phyloP scores from a whole-genome alignment of 2,329 filamentous ascomycete genomes.

The Aspergillus fijiensis region DNA sequence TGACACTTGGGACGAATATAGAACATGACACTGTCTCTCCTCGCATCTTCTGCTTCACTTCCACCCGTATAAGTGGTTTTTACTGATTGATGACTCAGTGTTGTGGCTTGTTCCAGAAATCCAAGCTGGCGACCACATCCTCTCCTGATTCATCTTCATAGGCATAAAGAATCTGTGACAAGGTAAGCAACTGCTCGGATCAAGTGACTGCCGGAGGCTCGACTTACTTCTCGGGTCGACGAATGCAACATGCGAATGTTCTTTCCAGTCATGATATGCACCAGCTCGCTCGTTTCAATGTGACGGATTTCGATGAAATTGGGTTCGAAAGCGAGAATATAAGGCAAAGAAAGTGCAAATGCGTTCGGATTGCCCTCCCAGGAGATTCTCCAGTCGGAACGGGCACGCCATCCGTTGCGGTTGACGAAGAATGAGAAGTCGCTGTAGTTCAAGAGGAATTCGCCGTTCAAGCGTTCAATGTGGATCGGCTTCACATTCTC shows the following conservation, averaged over 20 bases:
- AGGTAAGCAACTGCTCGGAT: conserved; percentile 24
- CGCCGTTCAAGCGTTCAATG: conserved; percentile 93
- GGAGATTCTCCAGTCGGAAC: conserved; percentile 94
- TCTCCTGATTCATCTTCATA: conserved; percentile 95
- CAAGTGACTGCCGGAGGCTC: conserved; percentile 10
- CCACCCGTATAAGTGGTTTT: conserved; percentile 11
- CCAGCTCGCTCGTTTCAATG: conserved; percentile 84
- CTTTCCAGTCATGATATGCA: conserved; percentile 94
- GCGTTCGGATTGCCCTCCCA: conserved; percentile 93
- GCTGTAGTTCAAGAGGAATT: conserved; percentile 96
- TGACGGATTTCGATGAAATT: conserved; percentile 97
- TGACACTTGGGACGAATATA: conserved; percentile 5
- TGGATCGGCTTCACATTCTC: conserved; percentile 94
- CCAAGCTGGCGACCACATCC: conserved; percentile 89
- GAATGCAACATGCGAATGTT: conserved; percentile 98
- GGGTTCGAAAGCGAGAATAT: conserved; percentile 94
- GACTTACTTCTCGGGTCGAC: conserved; percentile 86
- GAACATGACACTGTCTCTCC: neutral
- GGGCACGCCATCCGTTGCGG: conserved; percentile 92
- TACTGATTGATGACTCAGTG: conserved; percentile 17
- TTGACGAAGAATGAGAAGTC: conserved; percentile 99
- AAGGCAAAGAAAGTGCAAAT: conserved; percentile 94
- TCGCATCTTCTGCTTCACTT: conserved; percentile 6
- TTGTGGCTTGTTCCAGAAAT: conserved; percentile 78
- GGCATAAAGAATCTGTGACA: conserved; percentile 81